A percentile compares a stretch with the other conserved stretches of the same genome.
Evolutionary conservation across 176 grass and related monocot genomes (phyloP).

Genomic region (Zoysia japonica): DNA sequence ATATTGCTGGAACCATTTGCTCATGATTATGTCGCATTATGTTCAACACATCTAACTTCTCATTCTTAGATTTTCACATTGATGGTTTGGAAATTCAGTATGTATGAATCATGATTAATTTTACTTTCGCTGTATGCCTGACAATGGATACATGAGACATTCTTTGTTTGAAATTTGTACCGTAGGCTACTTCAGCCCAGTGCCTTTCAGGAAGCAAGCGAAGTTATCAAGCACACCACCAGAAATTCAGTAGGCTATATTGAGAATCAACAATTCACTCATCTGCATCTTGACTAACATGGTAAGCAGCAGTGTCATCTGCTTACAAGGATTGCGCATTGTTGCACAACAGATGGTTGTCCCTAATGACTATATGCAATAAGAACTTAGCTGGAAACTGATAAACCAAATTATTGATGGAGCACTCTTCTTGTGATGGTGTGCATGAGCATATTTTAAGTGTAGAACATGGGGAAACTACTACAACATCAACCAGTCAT

Average conservation of each 20-base stretch:
- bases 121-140: neutral
- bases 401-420: conserved; percentile 58
- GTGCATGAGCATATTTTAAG: conserved; percentile 60
- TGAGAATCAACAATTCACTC: conserved; percentile 10
- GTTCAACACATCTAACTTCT: too few relatives aligned
- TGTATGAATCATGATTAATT: neutral
- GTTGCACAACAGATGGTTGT: conserved; percentile 14
- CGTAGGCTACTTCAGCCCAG: neutral
- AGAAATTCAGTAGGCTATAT: conserved; percentile 28
- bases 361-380: conserved; percentile 30
- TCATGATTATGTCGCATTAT: too few relatives aligned
- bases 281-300: conserved; percentile 19
- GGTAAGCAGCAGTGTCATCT: neutral
- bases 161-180: conserved; percentile 46
- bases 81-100: neutral
- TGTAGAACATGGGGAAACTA: conserved; percentile 59
- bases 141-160: conserved; percentile 29
- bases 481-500: conserved; percentile 65
- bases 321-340: conserved; percentile 15
- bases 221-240: conserved; percentile 26
- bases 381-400: conserved; percentile 32
- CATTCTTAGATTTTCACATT: neutral
- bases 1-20: too few relatives aligned
- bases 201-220: conserved; percentile 37
- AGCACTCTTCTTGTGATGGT: conserved; percentile 53